These are phyloP conservation scores for Macrophomina pseudophaseolina DNA, from an alignment of 2,329 filamentous ascomycete genomes.

Conservation along the genomic window DNA sequence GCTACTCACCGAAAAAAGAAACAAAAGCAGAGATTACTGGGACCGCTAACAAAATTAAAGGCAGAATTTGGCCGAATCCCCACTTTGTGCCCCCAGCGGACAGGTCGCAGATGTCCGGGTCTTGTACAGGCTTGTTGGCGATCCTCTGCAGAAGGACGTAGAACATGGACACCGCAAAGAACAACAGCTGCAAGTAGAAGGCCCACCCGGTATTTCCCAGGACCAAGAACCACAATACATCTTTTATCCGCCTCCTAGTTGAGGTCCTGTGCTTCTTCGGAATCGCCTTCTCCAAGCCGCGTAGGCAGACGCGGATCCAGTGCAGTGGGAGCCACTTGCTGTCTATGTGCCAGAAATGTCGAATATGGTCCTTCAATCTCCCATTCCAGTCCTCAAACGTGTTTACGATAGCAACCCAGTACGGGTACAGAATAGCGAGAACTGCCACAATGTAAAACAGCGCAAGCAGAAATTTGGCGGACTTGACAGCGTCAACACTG, in stretches of 20 bases:
- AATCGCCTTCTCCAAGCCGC: background rate
- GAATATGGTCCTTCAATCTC: background rate
- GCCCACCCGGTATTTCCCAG: background rate
- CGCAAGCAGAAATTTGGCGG: background rate
- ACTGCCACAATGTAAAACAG: slow-evolving; percentile 1
- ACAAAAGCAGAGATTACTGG: background rate
- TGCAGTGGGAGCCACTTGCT: background rate
- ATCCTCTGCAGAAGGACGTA: slow-evolving; percentile 2
- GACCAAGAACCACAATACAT: background rate
- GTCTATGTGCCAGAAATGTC: background rate
- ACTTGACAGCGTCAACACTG: background rate
- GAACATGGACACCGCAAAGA: slow-evolving; percentile 6
- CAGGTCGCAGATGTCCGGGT: background rate
- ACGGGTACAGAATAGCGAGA: slow-evolving; percentile 1
- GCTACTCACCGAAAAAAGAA: background rate
- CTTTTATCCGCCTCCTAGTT: background rate
- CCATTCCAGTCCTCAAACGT: background rate
- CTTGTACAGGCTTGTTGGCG: background rate
- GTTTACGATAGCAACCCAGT: slow-evolving; percentile 19
- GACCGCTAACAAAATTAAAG: background rate
- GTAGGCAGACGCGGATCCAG: background rate
- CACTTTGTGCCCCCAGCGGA: slow-evolving; percentile 7
- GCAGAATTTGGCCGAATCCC: slow-evolving; percentile 19
- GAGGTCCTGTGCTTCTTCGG: background rate
- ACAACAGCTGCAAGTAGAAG: slow-evolving; percentile 10